Evolutionary conservation across 345 rosid species (phyloP).

Genomic region (Passiflora organensis): DNA sequence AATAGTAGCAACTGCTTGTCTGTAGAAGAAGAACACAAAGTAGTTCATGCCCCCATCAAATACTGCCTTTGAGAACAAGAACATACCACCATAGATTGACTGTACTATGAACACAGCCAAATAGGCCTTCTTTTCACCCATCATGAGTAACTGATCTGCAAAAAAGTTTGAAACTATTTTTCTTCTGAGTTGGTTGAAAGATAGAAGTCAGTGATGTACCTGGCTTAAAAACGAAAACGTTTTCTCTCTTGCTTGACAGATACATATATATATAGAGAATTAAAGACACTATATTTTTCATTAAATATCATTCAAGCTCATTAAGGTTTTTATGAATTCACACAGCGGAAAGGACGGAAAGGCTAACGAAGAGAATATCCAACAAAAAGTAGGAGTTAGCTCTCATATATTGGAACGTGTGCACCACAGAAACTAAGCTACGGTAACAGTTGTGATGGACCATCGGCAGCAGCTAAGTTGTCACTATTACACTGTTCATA

Average conservation of each 20-base stretch:
- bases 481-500: no score
- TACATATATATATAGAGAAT: not conserved
- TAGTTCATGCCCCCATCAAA: conserved; percentile 85
- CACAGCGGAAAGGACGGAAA: no score
- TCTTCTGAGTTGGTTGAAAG: no score
- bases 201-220: no score
- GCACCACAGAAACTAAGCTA: not conserved
- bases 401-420: conserved; percentile 1
- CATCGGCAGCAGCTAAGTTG: not conserved
- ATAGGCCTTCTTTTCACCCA: conserved; percentile 58
- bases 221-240: no score
- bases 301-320: not conserved
- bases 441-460: not conserved
- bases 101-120: conserved; percentile 50
- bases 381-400: not conserved
- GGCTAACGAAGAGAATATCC: conserved; percentile 5
- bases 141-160: not conserved
- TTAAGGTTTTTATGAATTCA: conserved; percentile 3
- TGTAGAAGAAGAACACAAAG: conserved; percentile 71
- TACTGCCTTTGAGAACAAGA: conserved; percentile 86
- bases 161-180: no score
- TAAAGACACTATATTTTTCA: not conserved
- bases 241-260: no score
- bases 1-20: conserved; percentile 75
- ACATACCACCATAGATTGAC: conserved; percentile 76